Base-by-base conservation (phyloP, 345 rosid genomes). In the Citrus cavaleriei region DNA sequence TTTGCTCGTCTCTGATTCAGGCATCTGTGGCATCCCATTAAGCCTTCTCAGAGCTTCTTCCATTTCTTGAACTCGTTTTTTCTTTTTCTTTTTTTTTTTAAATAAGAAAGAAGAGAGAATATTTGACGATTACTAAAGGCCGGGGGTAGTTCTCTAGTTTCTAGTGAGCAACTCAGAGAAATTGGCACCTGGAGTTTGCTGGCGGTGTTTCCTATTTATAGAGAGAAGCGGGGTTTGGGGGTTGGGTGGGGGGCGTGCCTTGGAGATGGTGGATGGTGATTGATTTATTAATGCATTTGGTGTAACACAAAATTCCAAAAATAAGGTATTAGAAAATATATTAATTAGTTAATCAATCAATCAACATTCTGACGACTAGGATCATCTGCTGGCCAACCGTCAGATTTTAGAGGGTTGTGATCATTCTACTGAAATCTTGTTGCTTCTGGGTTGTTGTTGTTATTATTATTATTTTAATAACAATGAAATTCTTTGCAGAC, bases 21-120 rank as follows among this genome's bases (percentile, higher is more conserved):
- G 68, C 24, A 72, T 18, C 19, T 77, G 77, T 7, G 85, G 30
- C 72, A 75, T 73, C 65, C 85, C 90, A 40, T 68, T 83, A 2
- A 89, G 81, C 46, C 88, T 85, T 65, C 91, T 82, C 2, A 93
- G 79, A 1, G 94, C 91, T 83, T 93, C 93, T 68, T 93, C 98
- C 98, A 93, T 87, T 62, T 61, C 10, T 16, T 9, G 3, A 18
- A 9, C 7, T 24, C 14, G 4, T 12, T 13, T 32, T 32, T 32
- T 32, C 34, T 4, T 32, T 32, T 32, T 32, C 34, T 12, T 12
- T 42, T 42, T 42, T 40, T 40, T 40, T 10, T 10, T 2, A 4
- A 34, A 34, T 34, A 34, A 6, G 0, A 73, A 37, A 5, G 35
- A n/a, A n/a, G 13, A n/a, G 3, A 13, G 32, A 22, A 51, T 14